Evolutionary conservation across 2,329 filamentous ascomycete genomes (phyloP).

Genomic region (Cucurbitaria berberidis): DNA sequence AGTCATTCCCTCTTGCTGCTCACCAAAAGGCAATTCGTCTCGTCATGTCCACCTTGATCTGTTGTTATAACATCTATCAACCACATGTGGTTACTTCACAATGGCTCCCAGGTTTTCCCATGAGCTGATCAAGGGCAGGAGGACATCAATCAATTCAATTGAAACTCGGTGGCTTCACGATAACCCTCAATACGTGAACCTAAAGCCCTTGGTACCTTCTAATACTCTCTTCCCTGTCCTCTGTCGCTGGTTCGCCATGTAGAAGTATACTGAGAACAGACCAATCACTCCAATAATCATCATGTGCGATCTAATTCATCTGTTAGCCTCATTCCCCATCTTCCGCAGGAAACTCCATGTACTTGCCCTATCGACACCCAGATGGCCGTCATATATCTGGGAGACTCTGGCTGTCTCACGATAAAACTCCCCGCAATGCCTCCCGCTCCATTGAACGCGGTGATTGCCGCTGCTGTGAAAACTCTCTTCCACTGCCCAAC

Average conservation of each 20-base stretch:
- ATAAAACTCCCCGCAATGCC: conserved; percentile 72
- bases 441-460: conserved; percentile 67
- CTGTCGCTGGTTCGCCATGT: conserved; percentile 58
- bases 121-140: too few species aligned
- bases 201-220: conserved; percentile 57
- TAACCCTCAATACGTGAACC: conserved; percentile 51
- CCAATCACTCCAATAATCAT: conserved; percentile 62
- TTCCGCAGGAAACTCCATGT: not conserved
- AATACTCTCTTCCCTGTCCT: conserved; percentile 56
- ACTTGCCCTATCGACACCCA: conserved; percentile 67
- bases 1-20: too few species aligned
- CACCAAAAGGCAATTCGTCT: too few species aligned
- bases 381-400: conserved; percentile 68
- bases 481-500: conserved; percentile 68
- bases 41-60: too few species aligned
- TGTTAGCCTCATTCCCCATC: not conserved
- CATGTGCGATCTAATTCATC: conserved; percentile 58
- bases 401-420: conserved; percentile 66
- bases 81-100: too few species aligned
- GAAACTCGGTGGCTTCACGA: not conserved
- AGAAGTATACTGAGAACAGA: conserved; percentile 62
- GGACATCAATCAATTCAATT: too few species aligned
- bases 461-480: conserved; percentile 65
- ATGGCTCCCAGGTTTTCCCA: too few species aligned
- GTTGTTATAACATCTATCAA: too few species aligned